A percentile compares a stretch with the other conserved stretches of the same genome.
Evolutionary conservation across 2,329 filamentous ascomycete genomes (phyloP).

Genomic region (Cladosporium sp.): DNA sequence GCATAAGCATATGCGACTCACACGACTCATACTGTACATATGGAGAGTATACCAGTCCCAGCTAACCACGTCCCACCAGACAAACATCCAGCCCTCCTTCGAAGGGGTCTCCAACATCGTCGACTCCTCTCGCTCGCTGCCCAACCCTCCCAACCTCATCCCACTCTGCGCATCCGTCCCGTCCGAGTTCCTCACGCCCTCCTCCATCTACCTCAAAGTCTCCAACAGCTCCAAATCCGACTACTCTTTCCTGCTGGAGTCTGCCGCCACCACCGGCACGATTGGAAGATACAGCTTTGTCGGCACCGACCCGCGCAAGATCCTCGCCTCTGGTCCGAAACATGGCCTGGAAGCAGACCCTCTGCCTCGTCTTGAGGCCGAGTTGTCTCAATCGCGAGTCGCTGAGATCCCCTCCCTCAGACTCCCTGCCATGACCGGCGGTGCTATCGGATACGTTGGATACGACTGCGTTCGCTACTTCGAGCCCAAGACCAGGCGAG

Average conservation of each 20-base stretch:
- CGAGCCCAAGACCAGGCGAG: slow-evolving; percentile 88
- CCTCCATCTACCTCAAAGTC: slow-evolving; percentile 91
- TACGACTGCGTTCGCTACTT: slow-evolving; percentile 99
- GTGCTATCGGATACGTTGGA: slow-evolving; percentile 92
- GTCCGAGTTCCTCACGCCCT: slow-evolving; percentile 90
- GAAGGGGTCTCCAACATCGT: slow-evolving; percentile 57
- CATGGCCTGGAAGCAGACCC: slow-evolving; percentile 83
- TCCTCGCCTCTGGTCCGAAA: slow-evolving; percentile 81
- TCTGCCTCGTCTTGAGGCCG: slow-evolving; percentile 73
- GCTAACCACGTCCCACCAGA: slow-evolving; percentile 25
- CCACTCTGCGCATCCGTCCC: slow-evolving; percentile 80
- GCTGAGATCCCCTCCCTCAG: slow-evolving; percentile 77
- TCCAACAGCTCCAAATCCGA: slow-evolving; percentile 65
- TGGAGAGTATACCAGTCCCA: neutral
- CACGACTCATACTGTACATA: neutral
- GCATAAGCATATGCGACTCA: neutral
- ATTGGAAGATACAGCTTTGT: slow-evolving; percentile 96
- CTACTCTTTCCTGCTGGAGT: slow-evolving; percentile 93
- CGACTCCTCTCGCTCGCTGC: slow-evolving; percentile 45
- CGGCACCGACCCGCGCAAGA: slow-evolving; percentile 72
- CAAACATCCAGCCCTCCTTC: slow-evolving; percentile 56
- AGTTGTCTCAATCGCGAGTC: slow-evolving; percentile 74
- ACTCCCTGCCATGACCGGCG: slow-evolving; percentile 82
- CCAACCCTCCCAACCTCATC: slow-evolving; percentile 69
- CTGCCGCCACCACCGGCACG: slow-evolving; percentile 83